Base-by-base conservation (phyloP, 2,329 filamentous ascomycete genomes). In the Colletotrichum caudatum region DNA sequence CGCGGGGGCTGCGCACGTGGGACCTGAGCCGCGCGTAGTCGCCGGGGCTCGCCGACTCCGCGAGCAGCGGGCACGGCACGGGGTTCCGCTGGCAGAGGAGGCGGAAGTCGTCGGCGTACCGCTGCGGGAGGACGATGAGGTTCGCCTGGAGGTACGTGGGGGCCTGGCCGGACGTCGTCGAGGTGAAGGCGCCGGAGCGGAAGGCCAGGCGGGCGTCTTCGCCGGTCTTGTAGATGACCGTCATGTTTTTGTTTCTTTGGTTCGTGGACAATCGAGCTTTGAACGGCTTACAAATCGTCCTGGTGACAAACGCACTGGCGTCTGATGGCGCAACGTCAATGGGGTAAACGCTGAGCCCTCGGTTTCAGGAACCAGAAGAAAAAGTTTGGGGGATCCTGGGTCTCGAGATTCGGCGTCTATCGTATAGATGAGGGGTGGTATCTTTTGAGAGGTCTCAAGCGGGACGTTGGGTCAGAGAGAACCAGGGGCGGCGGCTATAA, bases 41-140 rank as follows among this genome's bases (percentile, higher is more conserved):
- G 4, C 89, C 89, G 0, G 81, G 78, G 0, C 73, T 54, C 0
- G 80, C 78, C 3, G 86, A 88, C 75, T 88, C 85, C 16, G 85
- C 88, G 12, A 91, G 81, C 0, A 92, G 80, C 0, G 89, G 89
- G 74, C 89, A 91, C 0, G 89, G 85, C 0, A 91, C 89, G 2
- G 89, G 88, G 74, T 92, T 92, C 60, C 89, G 84, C 1, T 82
- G 81, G 77, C 89, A 91, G 33, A 91, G 85, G 23, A 84, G 77
- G 16, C 86, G 84, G 77, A 91, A 92, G 77, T 91, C 87, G 23
- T 80, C 63, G 16, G 89, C 89, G 77, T 90, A 88, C 41, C 80
- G 78, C 1, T 84, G 85, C 0, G 89, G 89, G 1, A 92, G 82
- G 14, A 91, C 82, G 50, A 92, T 83, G 48, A 92, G 82, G 74